Base-by-base conservation (phyloP, 805 yeast genomes). In the Starmerella sirachaensis region DNA sequence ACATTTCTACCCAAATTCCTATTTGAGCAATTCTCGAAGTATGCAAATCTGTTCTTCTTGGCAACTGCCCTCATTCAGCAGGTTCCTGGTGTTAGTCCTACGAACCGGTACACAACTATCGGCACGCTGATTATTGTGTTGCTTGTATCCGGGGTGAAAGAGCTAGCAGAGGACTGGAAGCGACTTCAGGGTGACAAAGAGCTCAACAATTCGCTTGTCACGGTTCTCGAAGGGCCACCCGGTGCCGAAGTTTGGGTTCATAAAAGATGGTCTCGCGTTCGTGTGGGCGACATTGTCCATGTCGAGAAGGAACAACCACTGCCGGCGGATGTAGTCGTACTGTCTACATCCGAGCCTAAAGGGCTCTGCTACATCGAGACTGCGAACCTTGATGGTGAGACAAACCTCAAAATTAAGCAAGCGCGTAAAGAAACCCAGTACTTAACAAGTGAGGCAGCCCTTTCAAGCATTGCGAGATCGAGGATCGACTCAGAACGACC, bases 361-460 rank as follows among this genome's bases (percentile, higher is more conserved):
- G 99, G 98, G 2, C 66, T 91, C 43, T 93, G 98, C 58, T 91
- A 91, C 53, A 83, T 93, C 39, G 99, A 91, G 60, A 91, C 99
- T 1, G 94, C 98, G 0, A 91, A 91, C 53, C 65, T 91, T 49
- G 99, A 91, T 59, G 99, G 99, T 40, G 99, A 91, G 58, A 93
- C 99, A 0, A 91, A 91, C 57, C 67, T 91, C 52, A 91, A 91
- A 55, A 91, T 91, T 55, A 93, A 93, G 54, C 97, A 91, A 57
- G 74, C 95, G 1, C 68, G 69, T 35, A 64, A 71, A 2, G 94
- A 85, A 52, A 91, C 98, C 0, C 68, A 83, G 4, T 66, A 68
- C 43, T 56, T 80, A 39, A 78, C 79, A 18, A 74, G 79, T 33
- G 81, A 91, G 0, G 60, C 65, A 20, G 78, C 74, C 18, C 55